Conservation (phyloP, 1,284 basidiomycete species). For the Malassezia psittaci region DNA sequence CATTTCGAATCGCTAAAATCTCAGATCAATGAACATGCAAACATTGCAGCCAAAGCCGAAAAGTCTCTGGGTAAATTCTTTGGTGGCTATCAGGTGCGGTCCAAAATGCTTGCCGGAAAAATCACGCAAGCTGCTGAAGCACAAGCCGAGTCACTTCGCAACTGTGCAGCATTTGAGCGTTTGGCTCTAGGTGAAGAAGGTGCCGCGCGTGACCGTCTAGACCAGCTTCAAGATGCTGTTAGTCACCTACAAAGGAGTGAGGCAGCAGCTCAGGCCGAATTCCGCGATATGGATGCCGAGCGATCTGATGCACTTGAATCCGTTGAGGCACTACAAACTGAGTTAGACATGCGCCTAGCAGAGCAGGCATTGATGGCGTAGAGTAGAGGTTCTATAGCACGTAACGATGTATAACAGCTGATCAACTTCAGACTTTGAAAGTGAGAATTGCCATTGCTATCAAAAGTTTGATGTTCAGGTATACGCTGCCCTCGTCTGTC, state of each 20-base stretch:
- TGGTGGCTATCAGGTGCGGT: constrained; percentile 79
- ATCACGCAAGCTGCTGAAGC: constrained; percentile 19
- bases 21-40: constrained; percentile 71
- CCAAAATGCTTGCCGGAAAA: constrained; percentile 57
- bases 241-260: constrained; percentile 25
- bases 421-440: no score
- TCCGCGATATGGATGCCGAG: constrained; percentile 25
- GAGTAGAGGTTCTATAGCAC: no score
- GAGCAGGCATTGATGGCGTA: constrained; percentile 17
- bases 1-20: constrained; percentile 60
- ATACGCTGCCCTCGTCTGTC: no score
- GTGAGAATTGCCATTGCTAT: no score
- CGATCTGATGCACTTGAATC: constrained; percentile 24
- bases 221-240: constrained; percentile 31
- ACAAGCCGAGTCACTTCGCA: constrained; percentile 23
- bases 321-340: constrained; percentile 31
- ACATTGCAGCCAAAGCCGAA: constrained; percentile 72
- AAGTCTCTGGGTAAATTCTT: constrained; percentile 79
- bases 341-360: constrained; percentile 43
- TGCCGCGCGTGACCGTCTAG: constrained; percentile 29
- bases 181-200: constrained; percentile 30
- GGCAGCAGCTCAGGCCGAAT: constrained; percentile 28
- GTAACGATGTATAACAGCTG: no score
- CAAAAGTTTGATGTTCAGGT: no score
- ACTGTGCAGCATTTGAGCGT: constrained; percentile 27